phyloP scores from a whole-genome alignment of 176 grass and related monocot genomes.

The Triticum monococcum region DNA sequence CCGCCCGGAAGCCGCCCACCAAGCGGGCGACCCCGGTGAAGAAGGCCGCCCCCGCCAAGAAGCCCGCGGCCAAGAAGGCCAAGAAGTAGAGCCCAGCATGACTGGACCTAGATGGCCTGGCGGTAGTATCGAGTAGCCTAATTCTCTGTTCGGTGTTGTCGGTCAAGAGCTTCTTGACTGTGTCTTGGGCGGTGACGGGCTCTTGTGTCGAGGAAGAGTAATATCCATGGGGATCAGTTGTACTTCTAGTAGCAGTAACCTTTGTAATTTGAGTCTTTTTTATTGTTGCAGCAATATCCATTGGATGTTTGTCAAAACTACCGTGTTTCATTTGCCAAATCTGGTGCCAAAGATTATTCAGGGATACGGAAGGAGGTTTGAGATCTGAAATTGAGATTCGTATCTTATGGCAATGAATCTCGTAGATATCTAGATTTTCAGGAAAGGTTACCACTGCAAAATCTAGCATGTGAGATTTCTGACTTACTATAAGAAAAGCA shows the following conservation, averaged over 20 bases:
- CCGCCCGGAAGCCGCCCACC: neutral
- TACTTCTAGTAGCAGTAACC: neutral
- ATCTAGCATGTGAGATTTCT: too few species aligned
- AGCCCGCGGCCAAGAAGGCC: slow-evolving; percentile 36
- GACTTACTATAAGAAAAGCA: too few species aligned
- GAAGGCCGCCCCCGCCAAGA: neutral
- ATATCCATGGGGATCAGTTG: too few species aligned
- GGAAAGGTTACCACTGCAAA: too few species aligned
- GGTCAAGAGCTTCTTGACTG: neutral
- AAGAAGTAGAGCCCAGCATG: slow-evolving; percentile 46
- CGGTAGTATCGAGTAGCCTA: neutral
- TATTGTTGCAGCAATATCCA: neutral
- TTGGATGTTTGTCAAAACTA: too few species aligned
- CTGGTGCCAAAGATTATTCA: too few species aligned
- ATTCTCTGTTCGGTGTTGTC: neutral
- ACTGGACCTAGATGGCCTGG: too few species aligned
- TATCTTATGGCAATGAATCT: neutral
- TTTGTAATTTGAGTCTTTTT: neutral
- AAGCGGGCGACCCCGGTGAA: neutral
- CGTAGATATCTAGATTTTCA: too few species aligned
- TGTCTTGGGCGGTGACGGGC: neutral
- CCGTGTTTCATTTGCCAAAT: too few species aligned
- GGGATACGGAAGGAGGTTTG: neutral
- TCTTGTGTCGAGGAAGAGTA: too few species aligned
- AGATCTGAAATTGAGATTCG: neutral